Conservation (phyloP, 768 basidiomycete genomes). For the Sarcomyxa edulis region DNA sequence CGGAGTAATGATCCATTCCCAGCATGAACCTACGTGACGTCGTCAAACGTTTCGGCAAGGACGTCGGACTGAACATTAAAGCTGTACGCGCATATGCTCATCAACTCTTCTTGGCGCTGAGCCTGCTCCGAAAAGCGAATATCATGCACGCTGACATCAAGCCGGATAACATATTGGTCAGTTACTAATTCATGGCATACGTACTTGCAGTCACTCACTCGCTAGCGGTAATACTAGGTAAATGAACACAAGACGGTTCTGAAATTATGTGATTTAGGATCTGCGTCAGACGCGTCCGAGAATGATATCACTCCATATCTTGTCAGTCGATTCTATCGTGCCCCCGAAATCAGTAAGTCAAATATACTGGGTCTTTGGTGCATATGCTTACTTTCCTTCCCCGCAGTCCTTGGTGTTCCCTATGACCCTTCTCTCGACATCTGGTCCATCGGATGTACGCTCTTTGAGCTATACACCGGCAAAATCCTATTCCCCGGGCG, state of each 20-base stretch:
- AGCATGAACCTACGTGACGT: slow-evolving; percentile 99
- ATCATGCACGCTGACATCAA: slow-evolving; percentile 99
- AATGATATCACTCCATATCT: slow-evolving; percentile 98
- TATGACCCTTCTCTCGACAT: slow-evolving; percentile 93
- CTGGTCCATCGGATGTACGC: slow-evolving; percentile 96
- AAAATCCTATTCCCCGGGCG: slow-evolving; percentile 97
- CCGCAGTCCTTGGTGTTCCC: slow-evolving; percentile 84
- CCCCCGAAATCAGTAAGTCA: slow-evolving; percentile 92
- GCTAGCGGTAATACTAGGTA: too few relatives aligned
- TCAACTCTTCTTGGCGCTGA: slow-evolving; percentile 87
- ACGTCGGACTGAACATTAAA: slow-evolving; percentile 91
- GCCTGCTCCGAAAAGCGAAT: slow-evolving; percentile 80
- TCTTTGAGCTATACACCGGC: slow-evolving; percentile 94
- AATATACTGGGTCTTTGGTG: too few relatives aligned
- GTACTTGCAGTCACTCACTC: background rate
- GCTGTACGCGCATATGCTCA: slow-evolving; percentile 99
- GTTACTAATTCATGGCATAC: slow-evolving; percentile 20
- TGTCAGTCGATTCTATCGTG: slow-evolving; percentile 95
- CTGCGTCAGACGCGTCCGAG: slow-evolving; percentile 90
- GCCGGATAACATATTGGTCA: slow-evolving; percentile 93
- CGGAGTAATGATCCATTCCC: slow-evolving; percentile 4
- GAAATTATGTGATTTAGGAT: slow-evolving; percentile 96
- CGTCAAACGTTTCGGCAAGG: slow-evolving; percentile 96
- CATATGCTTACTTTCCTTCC: slow-evolving; percentile 4
- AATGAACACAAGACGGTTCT: slow-evolving; percentile 91